Percentiles rank a stretch among this genome's conserved stretches.
These are phyloP conservation scores for Diaporthe longicolla DNA, from an alignment of 2,329 filamentous ascomycete species.

Conservation along the genomic window DNA sequence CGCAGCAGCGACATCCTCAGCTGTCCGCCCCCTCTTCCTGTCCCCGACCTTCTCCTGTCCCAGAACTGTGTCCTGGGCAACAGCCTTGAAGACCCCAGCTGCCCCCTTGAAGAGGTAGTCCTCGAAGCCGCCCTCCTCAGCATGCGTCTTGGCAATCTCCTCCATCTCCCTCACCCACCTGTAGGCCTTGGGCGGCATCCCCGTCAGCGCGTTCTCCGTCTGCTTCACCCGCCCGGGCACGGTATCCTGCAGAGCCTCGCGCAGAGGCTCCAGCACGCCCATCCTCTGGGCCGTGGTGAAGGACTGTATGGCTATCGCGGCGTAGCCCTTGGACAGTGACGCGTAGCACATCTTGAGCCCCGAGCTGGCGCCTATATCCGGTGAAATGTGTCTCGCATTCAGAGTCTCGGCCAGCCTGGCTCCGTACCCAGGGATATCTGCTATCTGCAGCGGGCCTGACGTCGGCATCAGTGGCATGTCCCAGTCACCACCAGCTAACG, in stretches of 20 bases:
- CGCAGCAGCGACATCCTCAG: constrained; percentile 67
- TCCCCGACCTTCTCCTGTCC: constrained; percentile 54
- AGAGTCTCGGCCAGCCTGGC: constrained; percentile 58
- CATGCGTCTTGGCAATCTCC: constrained; percentile 78
- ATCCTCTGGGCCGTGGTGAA: constrained; percentile 77
- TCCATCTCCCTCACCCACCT: constrained; percentile 85
- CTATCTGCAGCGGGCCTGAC: constrained; percentile 63
- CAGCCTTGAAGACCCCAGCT: constrained; percentile 71
- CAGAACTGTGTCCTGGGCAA: constrained; percentile 73
- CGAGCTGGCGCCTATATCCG: constrained; percentile 67
- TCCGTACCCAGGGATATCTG: constrained; percentile 57
- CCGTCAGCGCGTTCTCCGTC: constrained; percentile 61
- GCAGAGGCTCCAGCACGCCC: constrained; percentile 72
- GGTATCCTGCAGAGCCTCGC: constrained; percentile 66
- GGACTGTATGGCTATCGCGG: constrained; percentile 77
- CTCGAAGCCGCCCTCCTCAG: constrained; percentile 74
- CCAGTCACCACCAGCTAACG: constrained; percentile 51
- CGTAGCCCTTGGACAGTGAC: constrained; percentile 73
- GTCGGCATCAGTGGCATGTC: constrained; percentile 50
- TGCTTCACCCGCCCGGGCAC: constrained; percentile 61
- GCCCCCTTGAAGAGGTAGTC: constrained; percentile 70
- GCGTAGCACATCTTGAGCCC: constrained; percentile 78
- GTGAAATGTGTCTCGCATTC: constrained; percentile 63
- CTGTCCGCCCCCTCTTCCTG: constrained; percentile 42
- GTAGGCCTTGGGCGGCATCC: constrained; percentile 82